Conservation (phyloP, 495 filamentous ascomycete species). For the Tuber magnatum region DNA sequence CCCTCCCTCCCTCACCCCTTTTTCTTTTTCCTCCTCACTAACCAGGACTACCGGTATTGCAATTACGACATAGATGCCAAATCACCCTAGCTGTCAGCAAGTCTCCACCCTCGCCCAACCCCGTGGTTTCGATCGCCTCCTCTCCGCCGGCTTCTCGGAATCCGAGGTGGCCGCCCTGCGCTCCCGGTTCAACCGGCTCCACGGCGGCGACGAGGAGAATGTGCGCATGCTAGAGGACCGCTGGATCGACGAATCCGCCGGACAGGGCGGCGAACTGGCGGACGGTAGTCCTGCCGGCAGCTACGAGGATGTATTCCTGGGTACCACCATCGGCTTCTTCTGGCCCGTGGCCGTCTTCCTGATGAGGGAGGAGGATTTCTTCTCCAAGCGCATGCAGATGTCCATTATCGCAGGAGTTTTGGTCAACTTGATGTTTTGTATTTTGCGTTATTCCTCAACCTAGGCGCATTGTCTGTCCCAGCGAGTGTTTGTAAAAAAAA, state of each 20-base stretch:
- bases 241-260: conserved; percentile 69
- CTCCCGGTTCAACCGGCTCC: conserved; percentile 74
- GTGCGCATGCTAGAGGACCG: conserved; percentile 69
- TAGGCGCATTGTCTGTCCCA: neutral
- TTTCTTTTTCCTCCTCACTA: neutral
- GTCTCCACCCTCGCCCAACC: conserved; percentile 33
- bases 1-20: neutral
- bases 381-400: conserved; percentile 70
- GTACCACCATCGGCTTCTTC: conserved; percentile 84
- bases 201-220: conserved; percentile 50
- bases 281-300: conserved; percentile 45
- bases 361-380: conserved; percentile 80
- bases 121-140: conserved; percentile 76
- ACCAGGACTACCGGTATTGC: neutral
- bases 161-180: conserved; percentile 74
- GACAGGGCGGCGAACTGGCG: conserved; percentile 44
- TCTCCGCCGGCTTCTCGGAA: conserved; percentile 68
- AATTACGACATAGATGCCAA: conserved; percentile 38
- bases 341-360: conserved; percentile 81
- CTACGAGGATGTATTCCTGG: conserved; percentile 80
- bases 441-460: conserved; percentile 48
- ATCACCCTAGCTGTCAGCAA: conserved; percentile 62
- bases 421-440: conserved; percentile 64
- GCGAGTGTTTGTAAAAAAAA: neutral
- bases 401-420: conserved; percentile 76